A percentile compares a stretch with the other conserved stretches of the same genome.
These are phyloP conservation scores for Stephania yunnanensis DNA, from an alignment of 164 flowering plant species.

Conservation along the genomic window DNA sequence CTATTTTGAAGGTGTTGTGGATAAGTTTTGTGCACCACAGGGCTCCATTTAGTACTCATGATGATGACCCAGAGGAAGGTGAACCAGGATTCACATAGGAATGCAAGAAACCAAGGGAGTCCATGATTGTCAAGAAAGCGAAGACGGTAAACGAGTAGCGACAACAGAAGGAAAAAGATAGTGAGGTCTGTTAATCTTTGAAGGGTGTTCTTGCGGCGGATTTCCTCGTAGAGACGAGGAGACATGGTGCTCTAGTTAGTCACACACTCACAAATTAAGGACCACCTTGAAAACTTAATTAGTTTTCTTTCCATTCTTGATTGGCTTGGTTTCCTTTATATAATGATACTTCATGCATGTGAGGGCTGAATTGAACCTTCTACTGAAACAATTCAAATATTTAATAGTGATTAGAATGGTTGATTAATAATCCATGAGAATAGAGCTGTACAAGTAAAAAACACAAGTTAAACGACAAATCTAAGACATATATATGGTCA, in stretches of 20 bases:
- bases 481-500: too few species aligned
- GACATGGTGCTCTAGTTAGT: background rate
- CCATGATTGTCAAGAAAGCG: slow-evolving; percentile 22
- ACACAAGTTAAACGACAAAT: too few species aligned
- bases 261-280: background rate
- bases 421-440: too few species aligned
- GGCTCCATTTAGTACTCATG: slow-evolving; percentile 38
- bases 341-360: too few species aligned
- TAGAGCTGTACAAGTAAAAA: too few species aligned
- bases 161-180: slow-evolving; percentile 36
- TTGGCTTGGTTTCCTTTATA: too few species aligned
- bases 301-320: too few species aligned
- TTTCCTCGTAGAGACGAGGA: slow-evolving; percentile 28
- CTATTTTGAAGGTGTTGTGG: slow-evolving; percentile 35
- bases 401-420: too few species aligned
- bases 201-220: slow-evolving; percentile 15
- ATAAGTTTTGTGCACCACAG: slow-evolving; percentile 27
- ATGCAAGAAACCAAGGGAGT: slow-evolving; percentile 38
- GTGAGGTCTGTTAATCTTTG: slow-evolving; percentile 23
- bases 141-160: slow-evolving; percentile 45
- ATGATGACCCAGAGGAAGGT: slow-evolving; percentile 37
- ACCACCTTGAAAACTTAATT: too few species aligned
- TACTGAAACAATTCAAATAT: too few species aligned
- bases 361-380: too few species aligned
- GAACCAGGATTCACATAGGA: slow-evolving; percentile 50